Evolutionary conservation across 2,329 filamentous ascomycete genomes (phyloP).

Genomic region (Diplodia intermedia): DNA sequence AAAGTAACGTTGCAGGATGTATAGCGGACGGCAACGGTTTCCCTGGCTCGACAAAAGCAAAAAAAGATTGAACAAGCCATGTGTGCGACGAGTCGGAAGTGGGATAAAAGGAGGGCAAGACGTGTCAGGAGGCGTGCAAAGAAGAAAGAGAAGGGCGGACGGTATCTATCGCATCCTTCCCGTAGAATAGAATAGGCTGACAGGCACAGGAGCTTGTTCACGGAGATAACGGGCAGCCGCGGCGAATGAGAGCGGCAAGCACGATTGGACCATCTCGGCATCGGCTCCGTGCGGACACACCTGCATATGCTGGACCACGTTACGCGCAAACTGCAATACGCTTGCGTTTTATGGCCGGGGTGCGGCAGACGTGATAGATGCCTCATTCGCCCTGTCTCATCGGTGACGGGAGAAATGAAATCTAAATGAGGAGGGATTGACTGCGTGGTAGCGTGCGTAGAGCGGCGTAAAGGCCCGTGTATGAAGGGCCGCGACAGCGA

Average conservation of each 20-base stretch:
- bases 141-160: no score
- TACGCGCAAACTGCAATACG: neutral
- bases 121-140: neutral
- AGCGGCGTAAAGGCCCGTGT: neutral
- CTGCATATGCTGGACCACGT: neutral
- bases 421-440: neutral
- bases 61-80: no score
- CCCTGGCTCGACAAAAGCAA: no score
- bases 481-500: neutral
- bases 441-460: neutral
- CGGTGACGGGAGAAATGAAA: neutral
- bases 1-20: neutral
- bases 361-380: neutral
- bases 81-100: neutral
- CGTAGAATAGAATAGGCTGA: neutral
- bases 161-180: neutral
- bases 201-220: neutral
- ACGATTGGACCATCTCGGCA: neutral
- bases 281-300: neutral
- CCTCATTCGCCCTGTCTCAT: neutral
- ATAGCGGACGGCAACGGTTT: neutral
- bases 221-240: neutral
- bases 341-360: neutral
- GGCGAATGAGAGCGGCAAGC: neutral
- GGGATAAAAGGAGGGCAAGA: neutral